These are phyloP conservation scores for Imleria badia DNA, from an alignment of 768 basidiomycete species.

Conservation along the genomic window DNA sequence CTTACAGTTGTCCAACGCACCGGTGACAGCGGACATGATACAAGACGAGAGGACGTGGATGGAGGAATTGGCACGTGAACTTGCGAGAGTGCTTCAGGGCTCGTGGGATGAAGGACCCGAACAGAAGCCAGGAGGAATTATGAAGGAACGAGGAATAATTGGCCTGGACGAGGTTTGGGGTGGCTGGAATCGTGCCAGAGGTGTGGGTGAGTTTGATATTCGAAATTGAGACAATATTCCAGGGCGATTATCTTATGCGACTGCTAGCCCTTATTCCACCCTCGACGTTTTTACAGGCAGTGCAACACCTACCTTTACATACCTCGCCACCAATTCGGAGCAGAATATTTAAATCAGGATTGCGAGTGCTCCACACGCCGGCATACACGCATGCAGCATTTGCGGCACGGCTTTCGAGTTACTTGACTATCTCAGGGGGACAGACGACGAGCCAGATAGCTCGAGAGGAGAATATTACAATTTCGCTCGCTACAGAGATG, in stretches of 20 bases:
- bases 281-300: slow-evolving; percentile 72
- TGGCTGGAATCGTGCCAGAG: slow-evolving; percentile 91
- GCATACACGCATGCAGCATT: slow-evolving; percentile 70
- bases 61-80: slow-evolving; percentile 79
- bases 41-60: slow-evolving; percentile 78
- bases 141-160: slow-evolving; percentile 77
- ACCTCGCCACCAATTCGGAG: slow-evolving; percentile 67
- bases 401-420: slow-evolving; percentile 57
- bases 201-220: slow-evolving; percentile 58
- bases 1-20: slow-evolving; percentile 70
- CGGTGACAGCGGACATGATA: slow-evolving; percentile 88
- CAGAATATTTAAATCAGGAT: slow-evolving; percentile 69
- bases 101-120: slow-evolving; percentile 16
- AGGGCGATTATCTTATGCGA: not conserved
- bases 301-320: slow-evolving; percentile 63
- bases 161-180: slow-evolving; percentile 94
- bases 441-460: slow-evolving; percentile 73
- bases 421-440: slow-evolving; percentile 49
- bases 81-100: slow-evolving; percentile 69
- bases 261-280: slow-evolving; percentile 85
- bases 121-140: slow-evolving; percentile 51
- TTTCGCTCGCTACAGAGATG: slow-evolving; percentile 78
- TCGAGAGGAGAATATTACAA: slow-evolving; percentile 63
- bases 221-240: not conserved
- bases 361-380: slow-evolving; percentile 84